phyloP scores from a whole-genome alignment of 768 basidiomycete species.

The Roridomyces roridus region DNA sequence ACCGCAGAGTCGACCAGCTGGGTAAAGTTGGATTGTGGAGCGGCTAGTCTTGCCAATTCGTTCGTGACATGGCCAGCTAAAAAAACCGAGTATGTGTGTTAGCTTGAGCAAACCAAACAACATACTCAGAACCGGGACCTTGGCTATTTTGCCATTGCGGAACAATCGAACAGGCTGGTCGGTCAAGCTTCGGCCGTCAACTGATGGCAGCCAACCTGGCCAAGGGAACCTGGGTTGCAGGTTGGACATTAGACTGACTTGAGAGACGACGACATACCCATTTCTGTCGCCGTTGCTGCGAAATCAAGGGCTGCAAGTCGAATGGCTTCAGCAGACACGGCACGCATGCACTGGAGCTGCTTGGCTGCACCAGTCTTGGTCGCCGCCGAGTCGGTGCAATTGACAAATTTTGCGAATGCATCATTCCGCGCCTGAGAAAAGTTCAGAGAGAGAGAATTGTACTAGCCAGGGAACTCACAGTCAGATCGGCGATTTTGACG shows the following conservation, averaged over 20 bases:
- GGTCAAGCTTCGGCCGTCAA: not conserved
- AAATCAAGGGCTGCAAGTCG: not conserved
- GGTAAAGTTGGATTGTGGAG: not conserved
- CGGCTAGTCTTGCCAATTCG: not conserved
- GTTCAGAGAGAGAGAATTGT: not conserved
- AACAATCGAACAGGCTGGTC: not conserved
- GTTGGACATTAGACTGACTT: not conserved
- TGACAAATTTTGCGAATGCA: not conserved
- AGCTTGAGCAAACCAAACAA: no score
- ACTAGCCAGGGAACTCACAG: not conserved
- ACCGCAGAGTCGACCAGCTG: not conserved
- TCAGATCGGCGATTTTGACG: not conserved
- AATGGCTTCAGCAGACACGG: not conserved
- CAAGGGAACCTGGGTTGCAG: not conserved
- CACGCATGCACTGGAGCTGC: not conserved
- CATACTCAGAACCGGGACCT: not conserved
- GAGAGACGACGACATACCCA: not conserved
- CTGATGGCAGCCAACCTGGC: not conserved
- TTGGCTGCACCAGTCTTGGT: not conserved
- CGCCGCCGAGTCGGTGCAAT: not conserved
- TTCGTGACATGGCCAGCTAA: not conserved
- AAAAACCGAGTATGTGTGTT: not conserved
- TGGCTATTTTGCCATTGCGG: not conserved
- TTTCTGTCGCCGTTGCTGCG: not conserved
- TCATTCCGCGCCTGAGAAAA: not conserved